Evolutionary conservation across 202 grass and related monocot species (phyloP).

Genomic region (Carex arenaria): DNA sequence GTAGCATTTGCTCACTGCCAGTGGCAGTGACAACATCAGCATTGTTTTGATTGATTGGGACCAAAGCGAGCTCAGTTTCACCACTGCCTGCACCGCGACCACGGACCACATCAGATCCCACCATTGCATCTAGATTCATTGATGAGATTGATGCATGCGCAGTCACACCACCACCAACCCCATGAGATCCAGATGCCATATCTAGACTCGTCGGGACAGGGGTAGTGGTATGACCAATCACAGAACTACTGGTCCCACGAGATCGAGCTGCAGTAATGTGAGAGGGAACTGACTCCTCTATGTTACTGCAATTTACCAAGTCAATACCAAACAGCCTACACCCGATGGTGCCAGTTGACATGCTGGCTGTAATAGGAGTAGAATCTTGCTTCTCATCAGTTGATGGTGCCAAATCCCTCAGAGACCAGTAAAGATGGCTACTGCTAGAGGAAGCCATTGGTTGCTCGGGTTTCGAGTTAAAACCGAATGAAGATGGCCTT

Average conservation of each 20-base stretch:
- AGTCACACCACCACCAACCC: background rate
- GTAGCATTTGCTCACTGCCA: slow-evolving; percentile 42
- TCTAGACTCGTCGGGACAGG: background rate
- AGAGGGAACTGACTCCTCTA: slow-evolving; percentile 26
- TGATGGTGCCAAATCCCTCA: slow-evolving; percentile 28
- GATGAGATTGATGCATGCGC: background rate
- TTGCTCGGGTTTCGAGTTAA: slow-evolving; percentile 38
- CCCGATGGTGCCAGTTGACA: slow-evolving; percentile 18
- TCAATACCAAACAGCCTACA: slow-evolving; percentile 95
- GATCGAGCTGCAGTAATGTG: background rate
- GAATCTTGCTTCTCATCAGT: slow-evolving; percentile 44
- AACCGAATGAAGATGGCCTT: slow-evolving; percentile 15
- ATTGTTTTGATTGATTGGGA: slow-evolving; percentile 23
- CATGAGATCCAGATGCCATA: background rate
- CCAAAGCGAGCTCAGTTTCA: background rate
- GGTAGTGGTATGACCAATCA: slow-evolving; percentile 25
- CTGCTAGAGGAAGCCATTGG: slow-evolving; percentile 12
- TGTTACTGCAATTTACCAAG: slow-evolving; percentile 27
- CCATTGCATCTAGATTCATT: background rate
- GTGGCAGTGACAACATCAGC: slow-evolving; percentile 33
- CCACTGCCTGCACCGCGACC: background rate
- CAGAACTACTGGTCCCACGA: slow-evolving; percentile 3
- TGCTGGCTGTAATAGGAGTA: slow-evolving; percentile 54
- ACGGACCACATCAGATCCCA: background rate
- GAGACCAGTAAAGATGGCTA: slow-evolving; percentile 54